Evolutionary conservation across 2,329 filamentous ascomycete genomes (phyloP).

Genomic region (Trichoderma atroviride): DNA sequence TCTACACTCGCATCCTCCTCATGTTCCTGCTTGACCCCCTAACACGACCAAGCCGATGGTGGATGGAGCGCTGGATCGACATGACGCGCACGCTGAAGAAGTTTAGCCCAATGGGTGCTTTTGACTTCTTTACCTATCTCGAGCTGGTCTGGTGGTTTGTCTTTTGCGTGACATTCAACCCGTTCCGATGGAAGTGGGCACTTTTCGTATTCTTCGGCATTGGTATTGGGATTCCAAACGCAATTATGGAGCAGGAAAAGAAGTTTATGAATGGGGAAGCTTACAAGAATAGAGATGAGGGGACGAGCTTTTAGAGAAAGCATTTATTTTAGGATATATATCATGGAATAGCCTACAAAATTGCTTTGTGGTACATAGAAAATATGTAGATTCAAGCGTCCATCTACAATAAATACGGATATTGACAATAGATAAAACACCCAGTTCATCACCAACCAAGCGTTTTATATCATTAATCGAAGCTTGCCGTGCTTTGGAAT

Average conservation of each 20-base stretch:
- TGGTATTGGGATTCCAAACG: conserved; percentile 65
- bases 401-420: background rate
- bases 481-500: background rate
- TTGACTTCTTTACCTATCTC: conserved; percentile 88
- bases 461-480: background rate
- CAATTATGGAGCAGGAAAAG: conserved; percentile 68
- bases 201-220: conserved; percentile 80
- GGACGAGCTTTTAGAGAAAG: conserved; percentile 18
- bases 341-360: background rate
- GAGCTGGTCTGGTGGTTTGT: conserved; percentile 85
- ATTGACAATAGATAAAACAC: background rate
- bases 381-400: conserved; percentile 20
- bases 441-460: conserved; percentile 9
- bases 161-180: conserved; percentile 78
- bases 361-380: background rate
- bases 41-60: conserved; percentile 68
- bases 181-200: conserved; percentile 90
- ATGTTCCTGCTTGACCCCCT: conserved; percentile 85
- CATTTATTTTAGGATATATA: background rate
- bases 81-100: conserved; percentile 75
- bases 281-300: conserved; percentile 28
- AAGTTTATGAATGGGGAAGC: conserved; percentile 57
- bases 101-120: conserved; percentile 71
- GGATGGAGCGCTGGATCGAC: conserved; percentile 87
- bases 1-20: conserved; percentile 81